A percentile compares a stretch with the other conserved stretches of the same genome.
phyloP scores from a whole-genome alignment of 768 basidiomycete species.

The Mycena albidolilacea region DNA sequence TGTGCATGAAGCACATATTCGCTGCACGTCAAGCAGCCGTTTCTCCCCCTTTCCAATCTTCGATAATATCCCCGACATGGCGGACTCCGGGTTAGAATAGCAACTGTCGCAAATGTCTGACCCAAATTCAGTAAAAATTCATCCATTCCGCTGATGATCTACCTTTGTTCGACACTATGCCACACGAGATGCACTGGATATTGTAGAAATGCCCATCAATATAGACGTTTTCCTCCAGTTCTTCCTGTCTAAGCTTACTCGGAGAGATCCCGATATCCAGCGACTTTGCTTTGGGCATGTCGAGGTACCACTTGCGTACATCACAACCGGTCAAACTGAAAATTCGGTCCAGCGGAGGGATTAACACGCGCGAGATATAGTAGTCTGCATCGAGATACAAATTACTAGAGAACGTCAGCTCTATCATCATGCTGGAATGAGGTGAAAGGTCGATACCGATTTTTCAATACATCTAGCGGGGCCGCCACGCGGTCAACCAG shows the following conservation, averaged over 20 bases:
- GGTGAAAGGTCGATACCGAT: conserved; percentile 59
- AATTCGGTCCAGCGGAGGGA: conserved; percentile 91
- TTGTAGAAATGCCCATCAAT: conserved; percentile 85
- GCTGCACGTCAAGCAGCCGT: conserved; percentile 70
- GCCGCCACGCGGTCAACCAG: conserved; percentile 83
- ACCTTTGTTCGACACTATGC: conserved; percentile 69
- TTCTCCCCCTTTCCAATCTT: conserved; percentile 69
- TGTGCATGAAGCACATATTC: conserved; percentile 82
- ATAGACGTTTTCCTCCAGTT: conserved; percentile 52
- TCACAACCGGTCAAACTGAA: conserved; percentile 94
- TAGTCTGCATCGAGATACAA: conserved; percentile 88
- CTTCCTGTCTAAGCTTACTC: conserved; percentile 40
- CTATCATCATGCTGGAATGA: not conserved
- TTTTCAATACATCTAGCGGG: conserved; percentile 78
- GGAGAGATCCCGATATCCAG: conserved; percentile 54
- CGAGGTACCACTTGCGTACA: conserved; percentile 87
- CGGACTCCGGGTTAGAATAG: conserved; percentile 62
- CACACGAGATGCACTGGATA: conserved; percentile 80
- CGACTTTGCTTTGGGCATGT: conserved; percentile 77
- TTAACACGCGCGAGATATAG: conserved; percentile 89
- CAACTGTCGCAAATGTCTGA: conserved; percentile 81
- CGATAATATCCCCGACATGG: conserved; percentile 70
- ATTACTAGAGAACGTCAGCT: conserved; percentile 58
- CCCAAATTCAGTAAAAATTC: conserved; percentile 6
- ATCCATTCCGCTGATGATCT: conserved; percentile 21